These are phyloP conservation scores for Dryadomyces sulphureus DNA, from an alignment of 2,329 filamentous ascomycete genomes.

Conservation along the genomic window DNA sequence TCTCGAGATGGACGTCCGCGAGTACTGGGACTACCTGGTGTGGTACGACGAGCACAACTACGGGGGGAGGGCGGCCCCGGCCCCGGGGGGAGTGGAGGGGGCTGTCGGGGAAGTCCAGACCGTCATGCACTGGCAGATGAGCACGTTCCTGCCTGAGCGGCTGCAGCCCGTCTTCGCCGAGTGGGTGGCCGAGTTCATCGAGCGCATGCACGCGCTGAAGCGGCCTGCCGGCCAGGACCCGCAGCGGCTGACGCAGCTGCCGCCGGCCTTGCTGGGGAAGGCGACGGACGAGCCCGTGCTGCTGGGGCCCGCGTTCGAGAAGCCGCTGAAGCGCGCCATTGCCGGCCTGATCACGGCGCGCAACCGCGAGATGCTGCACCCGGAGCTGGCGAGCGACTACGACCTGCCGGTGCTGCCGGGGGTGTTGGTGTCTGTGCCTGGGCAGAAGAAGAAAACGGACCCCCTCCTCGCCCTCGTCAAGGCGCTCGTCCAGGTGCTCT, in stretches of 20 bases:
- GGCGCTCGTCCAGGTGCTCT: conserved; percentile 79
- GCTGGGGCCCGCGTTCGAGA: conserved; percentile 71
- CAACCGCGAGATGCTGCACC: conserved; percentile 76
- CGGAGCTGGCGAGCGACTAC: conserved; percentile 78
- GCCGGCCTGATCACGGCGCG: conserved; percentile 68
- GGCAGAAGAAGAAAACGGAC: no score
- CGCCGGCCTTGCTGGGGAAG: conserved; percentile 21
- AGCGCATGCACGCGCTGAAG: conserved; percentile 84
- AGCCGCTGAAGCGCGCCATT: conserved; percentile 81
- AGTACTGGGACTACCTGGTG: conserved; percentile 98
- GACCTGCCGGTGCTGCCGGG: conserved; percentile 69
- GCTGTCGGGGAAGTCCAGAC: conserved; percentile 25
- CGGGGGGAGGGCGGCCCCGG: conserved; percentile 78
- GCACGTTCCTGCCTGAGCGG: conserved; percentile 66
- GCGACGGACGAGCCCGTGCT: conserved; percentile 44
- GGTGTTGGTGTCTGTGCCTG: conserved; percentile 30
- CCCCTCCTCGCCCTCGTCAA: conserved; percentile 86
- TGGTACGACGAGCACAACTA: conserved; percentile 99
- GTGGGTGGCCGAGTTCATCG: conserved; percentile 89
- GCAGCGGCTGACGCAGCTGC: conserved; percentile 42
- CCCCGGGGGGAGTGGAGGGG: conserved; percentile 48
- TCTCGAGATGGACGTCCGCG: conserved; percentile 89
- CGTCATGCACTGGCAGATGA: conserved; percentile 97
- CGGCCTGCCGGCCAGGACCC: conserved; percentile 41
- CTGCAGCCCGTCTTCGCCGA: conserved; percentile 78